Base-by-base conservation (phyloP, 352 stramenopile species). In the Elongisporangium anandrum region DNA sequence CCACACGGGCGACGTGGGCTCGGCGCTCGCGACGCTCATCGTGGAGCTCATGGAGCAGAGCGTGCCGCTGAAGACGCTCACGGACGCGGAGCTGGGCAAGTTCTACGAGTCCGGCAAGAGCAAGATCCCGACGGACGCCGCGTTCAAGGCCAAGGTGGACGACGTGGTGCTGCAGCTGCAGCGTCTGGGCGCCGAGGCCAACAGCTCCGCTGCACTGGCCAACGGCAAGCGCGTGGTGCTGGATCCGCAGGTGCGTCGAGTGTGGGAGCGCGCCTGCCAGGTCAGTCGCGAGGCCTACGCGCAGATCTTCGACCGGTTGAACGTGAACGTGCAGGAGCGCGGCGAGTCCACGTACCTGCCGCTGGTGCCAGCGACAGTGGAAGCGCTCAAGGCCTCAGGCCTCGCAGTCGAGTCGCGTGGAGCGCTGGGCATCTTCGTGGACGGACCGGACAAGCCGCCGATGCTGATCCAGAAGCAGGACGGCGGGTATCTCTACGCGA, bases 381-480 rank as follows among this genome's bases (percentile, higher is more conserved):
- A 73, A 1, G 59, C 72, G 45, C 70, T 94, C 52, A 60, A 80
- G 60, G 51, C 68, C 3, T 66, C 53, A 17, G 81, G 84, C 0
- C 51, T 92, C 7, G 78, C 78, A 0, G 71, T 86, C 2, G 57
- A 73, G 45, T 91, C 82, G 1, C 79, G 77, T 24, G 85, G 82
- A 16, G 85, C 85, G 20, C 57, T 92, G 5, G 87, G 82, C 1
- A 75, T 92, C 24, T 94, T 94, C 54, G 66, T 92, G 9, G 78
- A 92, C 38, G 82, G 82, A 0, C 70, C 61, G 0, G 72, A 90
- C 52, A 91, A 91, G 24, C 73, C 83, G 15, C 83, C 86, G 0
- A 92, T 95, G 80, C 60, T 95, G n/a, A 74, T 95, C 38, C 80
- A 82, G 45, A 95, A 93, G 65, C 65, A 85, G 29, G 86, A 95